A percentile compares a stretch with the other conserved stretches of the same genome.
These are phyloP conservation scores for Chaetomiaceae sp. DNA, from an alignment of 2,329 filamentous ascomycete species.

Conservation along the genomic window DNA sequence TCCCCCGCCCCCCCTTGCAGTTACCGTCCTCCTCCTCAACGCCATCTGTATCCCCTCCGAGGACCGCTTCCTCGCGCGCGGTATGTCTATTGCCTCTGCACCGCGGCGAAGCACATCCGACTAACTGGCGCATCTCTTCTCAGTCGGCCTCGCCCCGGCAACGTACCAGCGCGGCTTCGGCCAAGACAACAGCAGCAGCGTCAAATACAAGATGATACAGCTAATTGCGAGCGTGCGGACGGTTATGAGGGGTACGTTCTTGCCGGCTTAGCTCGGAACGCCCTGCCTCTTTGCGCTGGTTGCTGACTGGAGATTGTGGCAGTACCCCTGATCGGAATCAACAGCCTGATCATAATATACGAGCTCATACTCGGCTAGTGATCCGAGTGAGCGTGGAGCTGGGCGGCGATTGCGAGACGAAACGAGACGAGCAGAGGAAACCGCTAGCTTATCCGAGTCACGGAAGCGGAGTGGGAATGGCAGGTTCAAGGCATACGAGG, in stretches of 20 bases:
- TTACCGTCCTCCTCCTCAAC: conserved; percentile 84
- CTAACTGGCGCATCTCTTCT: conserved; percentile 50
- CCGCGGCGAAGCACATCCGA: no score
- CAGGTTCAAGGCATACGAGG: no score
- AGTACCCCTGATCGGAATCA: conserved; percentile 84
- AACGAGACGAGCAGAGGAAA: neutral
- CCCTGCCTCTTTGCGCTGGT: neutral
- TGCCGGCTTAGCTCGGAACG: neutral
- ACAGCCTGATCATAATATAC: conserved; percentile 78
- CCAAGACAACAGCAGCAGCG: conserved; percentile 64
- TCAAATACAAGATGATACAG: conserved; percentile 84
- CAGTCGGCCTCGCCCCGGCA: conserved; percentile 75
- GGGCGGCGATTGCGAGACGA: neutral
- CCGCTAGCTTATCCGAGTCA: no score
- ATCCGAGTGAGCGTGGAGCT: neutral
- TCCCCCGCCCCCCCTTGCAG: conserved; percentile 45
- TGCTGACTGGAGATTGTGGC: no score
- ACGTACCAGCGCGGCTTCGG: conserved; percentile 76
- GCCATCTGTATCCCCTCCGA: conserved; percentile 73
- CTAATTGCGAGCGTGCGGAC: conserved; percentile 87
- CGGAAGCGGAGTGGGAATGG: no score
- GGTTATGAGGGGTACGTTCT: conserved; percentile 78
- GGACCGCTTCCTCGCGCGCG: conserved; percentile 72
- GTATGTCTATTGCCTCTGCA: conserved; percentile 50
- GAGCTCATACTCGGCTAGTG: conserved; percentile 53